These are phyloP conservation scores for Calocybe gangraenosa DNA, from an alignment of 768 basidiomycete genomes.

Conservation along the genomic window DNA sequence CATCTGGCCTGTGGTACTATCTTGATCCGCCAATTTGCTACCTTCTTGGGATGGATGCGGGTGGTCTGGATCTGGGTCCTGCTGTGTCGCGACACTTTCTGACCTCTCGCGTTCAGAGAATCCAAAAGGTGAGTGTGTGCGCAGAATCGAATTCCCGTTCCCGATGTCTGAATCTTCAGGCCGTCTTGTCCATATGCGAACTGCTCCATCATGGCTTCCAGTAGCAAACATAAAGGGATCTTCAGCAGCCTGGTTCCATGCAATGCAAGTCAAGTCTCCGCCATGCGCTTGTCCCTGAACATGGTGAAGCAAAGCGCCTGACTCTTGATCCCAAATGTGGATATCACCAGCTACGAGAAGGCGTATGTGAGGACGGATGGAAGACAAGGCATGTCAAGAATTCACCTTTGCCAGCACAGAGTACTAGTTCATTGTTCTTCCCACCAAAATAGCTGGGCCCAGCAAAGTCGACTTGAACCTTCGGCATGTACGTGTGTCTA, in stretches of 20 bases:
- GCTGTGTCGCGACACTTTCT: constrained; percentile 7
- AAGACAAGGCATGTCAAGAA: constrained; percentile 3
- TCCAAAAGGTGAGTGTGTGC: constrained; percentile 18
- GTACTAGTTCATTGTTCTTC: constrained; percentile 70
- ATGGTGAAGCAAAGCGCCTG: constrained; percentile 65
- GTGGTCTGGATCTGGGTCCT: constrained; percentile 5
- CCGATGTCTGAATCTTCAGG: constrained; percentile 16
- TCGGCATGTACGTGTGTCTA: constrained; percentile 75
- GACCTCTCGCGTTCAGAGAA: constrained; percentile 13
- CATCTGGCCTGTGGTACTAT: neutral
- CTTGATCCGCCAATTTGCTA: neutral
- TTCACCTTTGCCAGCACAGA: constrained; percentile 72
- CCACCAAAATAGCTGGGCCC: constrained; percentile 84
- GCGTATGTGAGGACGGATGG: neutral
- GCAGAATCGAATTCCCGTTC: constrained; percentile 6
- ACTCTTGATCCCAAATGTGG: constrained; percentile 84
- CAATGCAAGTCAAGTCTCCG: constrained; percentile 75
- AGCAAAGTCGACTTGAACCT: constrained; percentile 64
- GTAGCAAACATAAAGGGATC: constrained; percentile 74
- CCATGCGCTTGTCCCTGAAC: constrained; percentile 59
- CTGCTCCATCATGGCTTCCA: constrained; percentile 72
- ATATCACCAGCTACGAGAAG: constrained; percentile 63
- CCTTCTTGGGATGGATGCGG: neutral
- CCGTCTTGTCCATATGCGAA: constrained; percentile 66
- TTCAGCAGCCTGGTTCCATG: constrained; percentile 69